These are phyloP conservation scores for Rhodotorula sp. DNA, from an alignment of 1,284 basidiomycete genomes.

Conservation along the genomic window DNA sequence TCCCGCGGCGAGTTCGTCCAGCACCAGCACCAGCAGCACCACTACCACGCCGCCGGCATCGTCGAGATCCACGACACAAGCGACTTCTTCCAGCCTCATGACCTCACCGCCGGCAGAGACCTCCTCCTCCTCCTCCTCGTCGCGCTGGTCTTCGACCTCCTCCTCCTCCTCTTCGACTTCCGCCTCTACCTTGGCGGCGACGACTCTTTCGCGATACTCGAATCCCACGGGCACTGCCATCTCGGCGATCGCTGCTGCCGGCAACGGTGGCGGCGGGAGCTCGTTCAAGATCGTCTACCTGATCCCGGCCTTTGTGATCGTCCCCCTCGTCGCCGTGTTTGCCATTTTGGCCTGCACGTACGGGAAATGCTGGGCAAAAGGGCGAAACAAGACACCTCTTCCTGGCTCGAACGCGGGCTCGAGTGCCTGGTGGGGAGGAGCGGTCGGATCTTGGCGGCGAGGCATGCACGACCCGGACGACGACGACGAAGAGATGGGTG, in stretches of 20 bases:
- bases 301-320: conserved; percentile 35
- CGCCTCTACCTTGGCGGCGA: neutral
- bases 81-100: neutral
- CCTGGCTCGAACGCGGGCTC: neutral
- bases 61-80: neutral
- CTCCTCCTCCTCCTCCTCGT: neutral
- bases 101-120: neutral
- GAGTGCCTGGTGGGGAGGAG: conserved; percentile 7
- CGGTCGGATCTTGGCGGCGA: conserved; percentile 5
- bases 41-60: conserved; percentile 2
- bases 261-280: neutral
- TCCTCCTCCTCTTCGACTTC: neutral
- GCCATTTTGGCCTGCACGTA: conserved; percentile 21
- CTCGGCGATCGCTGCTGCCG: neutral
- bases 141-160: neutral
- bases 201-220: conserved; percentile 3
- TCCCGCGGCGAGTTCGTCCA: neutral
- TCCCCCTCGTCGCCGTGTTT: conserved; percentile 23
- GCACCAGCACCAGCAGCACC: neutral
- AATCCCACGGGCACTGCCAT: conserved; percentile 1
- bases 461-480: conserved; percentile 1
- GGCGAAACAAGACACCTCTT: neutral
- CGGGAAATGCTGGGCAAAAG: conserved; percentile 29
- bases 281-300: conserved; percentile 34
- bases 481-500: conserved; percentile 19